Percentiles rank a stretch among this genome's conserved stretches.
Evolutionary conservation across 371 early-diverging fungal genomes (phyloP).

Genomic region (Rhizopus delemar): DNA sequence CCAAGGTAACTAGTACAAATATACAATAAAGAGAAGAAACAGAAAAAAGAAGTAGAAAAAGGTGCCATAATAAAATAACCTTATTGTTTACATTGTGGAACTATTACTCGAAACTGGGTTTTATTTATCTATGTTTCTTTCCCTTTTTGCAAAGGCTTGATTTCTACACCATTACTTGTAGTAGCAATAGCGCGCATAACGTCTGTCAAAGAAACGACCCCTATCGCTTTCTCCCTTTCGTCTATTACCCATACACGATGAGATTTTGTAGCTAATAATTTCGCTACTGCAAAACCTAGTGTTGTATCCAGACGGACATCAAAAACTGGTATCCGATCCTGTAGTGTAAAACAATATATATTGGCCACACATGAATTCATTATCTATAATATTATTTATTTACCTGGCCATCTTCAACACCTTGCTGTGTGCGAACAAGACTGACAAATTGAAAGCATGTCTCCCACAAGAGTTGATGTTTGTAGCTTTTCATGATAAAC

Average conservation of each 20-base stretch:
- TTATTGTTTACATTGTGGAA: conserved; percentile 4
- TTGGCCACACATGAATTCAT: background rate
- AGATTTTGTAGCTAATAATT: conserved; percentile 77
- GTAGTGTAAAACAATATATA: background rate
- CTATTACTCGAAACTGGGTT: background rate
- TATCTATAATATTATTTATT: background rate
- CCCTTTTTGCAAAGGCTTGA: conserved; percentile 8
- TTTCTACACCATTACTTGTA: conserved; percentile 10
- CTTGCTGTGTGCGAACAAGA: conserved; percentile 50
- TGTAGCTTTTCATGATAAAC: conserved; percentile 45
- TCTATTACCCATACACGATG: conserved; percentile 85
- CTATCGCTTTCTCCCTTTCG: conserved; percentile 51
- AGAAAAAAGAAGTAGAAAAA: conserved; percentile 5
- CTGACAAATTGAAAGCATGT: conserved; percentile 62
- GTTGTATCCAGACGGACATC: conserved; percentile 72
- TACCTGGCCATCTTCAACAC: conserved; percentile 57
- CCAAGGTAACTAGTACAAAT: background rate
- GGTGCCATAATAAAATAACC: background rate
- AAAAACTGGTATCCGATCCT: conserved; percentile 79
- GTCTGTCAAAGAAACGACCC: conserved; percentile 78
- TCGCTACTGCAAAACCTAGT: conserved; percentile 69
- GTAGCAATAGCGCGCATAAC: conserved; percentile 62
- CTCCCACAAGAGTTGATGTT: conserved; percentile 51
- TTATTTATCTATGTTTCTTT: conserved; percentile 2
- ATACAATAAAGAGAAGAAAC: background rate